A percentile compares a stretch with the other conserved stretches of the same genome.
Evolutionary conservation across 2,329 filamentous ascomycete genomes (phyloP).

Genomic region (Trichoderma semiorbis): DNA sequence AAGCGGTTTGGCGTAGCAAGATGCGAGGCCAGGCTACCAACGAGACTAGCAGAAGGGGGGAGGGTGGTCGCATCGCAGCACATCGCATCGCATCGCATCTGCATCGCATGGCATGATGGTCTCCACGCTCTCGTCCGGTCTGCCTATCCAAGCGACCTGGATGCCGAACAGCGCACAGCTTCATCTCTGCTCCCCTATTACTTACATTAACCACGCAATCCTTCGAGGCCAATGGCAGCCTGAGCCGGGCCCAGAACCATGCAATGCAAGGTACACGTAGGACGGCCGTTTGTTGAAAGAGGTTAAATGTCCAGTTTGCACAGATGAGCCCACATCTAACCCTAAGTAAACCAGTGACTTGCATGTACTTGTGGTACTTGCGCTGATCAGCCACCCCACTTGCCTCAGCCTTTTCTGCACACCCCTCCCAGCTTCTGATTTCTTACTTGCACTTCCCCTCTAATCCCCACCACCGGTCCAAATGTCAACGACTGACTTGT

Average conservation of each 20-base stretch:
- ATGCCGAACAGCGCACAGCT: not conserved
- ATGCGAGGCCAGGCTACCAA: not conserved
- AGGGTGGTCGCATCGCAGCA: slow-evolving; percentile 9
- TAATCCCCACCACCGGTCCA: not conserved
- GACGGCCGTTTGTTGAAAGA: not conserved
- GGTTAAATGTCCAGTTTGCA: not conserved
- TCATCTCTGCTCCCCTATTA: not conserved
- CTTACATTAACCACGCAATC: not conserved
- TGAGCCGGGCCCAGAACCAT: not conserved
- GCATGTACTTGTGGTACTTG: slow-evolving; percentile 14
- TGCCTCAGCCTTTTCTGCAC: not conserved
- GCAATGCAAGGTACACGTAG: slow-evolving; percentile 4
- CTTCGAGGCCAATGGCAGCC: not conserved
- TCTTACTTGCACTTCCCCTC: not conserved
- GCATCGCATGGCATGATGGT: not conserved
- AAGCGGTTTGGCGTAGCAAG: slow-evolving; percentile 18
- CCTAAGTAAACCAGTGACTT: not conserved
- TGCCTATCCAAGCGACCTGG: not conserved
- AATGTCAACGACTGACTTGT: not conserved
- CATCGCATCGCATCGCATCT: not conserved
- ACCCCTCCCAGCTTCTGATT: not conserved
- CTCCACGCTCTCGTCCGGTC: slow-evolving; percentile 1
- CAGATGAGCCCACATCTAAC: not conserved
- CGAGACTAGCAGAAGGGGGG: not conserved
- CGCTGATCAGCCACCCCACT: slow-evolving; percentile 4